Base-by-base conservation (phyloP, 2,329 filamentous ascomycete species). In the Pseudogymnoascus sp. region DNA sequence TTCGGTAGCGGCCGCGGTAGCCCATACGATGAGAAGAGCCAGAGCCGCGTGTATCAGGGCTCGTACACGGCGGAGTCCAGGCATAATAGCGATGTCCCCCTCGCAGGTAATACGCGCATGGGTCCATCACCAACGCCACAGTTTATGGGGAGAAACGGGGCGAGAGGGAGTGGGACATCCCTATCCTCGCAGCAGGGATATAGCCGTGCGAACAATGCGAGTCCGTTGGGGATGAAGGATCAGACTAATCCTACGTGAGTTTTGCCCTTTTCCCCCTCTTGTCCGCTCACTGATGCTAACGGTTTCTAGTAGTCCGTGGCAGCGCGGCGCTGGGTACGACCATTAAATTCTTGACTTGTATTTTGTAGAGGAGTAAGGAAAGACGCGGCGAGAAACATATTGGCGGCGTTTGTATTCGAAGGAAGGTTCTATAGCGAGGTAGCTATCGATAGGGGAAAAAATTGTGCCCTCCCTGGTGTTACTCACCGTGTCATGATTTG, bases 281-380 rank as follows among this genome's bases (percentile, higher is more conserved):
- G 35, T 35, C 37, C 6, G 46, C 3, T n/a, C 31, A 41, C 2
- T 40, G 46, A 68, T 64, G 65, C 71, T 72, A 67, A 75, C 67
- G 24, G 64, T 53, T 43, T 61, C 19, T 67, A 35, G n/a, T 19
- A 83, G 80, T 73, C 80, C 81, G 66, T 84, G 81, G 81, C 81
- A 84, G 74, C 79, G 81, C 68, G 81, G 81, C 68, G 81, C 81
- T 62, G 81, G 81, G 66, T 84, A 84, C 71, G 81, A 84, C 56
- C 75, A 79, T 71, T 79, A 77, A 33, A 46, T n/a, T 1, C 10
- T 56, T 22, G 4, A 33, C 11, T 56, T 33, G 5, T 56, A 53
- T 56, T 33, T 2, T 53, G 46, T 53, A 31, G 24, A 16, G 46
- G 31, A 28, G 4, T 16, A 53, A 28, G 7, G 14, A 11, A 53